Percentiles rank a stretch among this genome's conserved stretches.
Conservation (phyloP, 192 early-diverging fungal species). For the Cetraspora pellucida region DNA sequence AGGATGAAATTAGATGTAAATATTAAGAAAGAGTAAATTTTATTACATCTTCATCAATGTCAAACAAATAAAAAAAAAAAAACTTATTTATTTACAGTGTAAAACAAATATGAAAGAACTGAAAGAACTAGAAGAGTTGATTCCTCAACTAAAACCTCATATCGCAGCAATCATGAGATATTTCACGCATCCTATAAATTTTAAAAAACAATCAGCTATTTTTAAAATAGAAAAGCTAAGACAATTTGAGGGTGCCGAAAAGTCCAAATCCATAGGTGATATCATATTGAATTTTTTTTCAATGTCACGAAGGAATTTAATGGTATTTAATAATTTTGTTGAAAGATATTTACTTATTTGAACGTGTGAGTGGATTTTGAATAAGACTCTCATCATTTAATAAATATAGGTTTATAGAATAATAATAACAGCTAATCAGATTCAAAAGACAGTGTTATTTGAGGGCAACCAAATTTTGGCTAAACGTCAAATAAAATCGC, state of each 20-base stretch:
- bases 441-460: slow-evolving; percentile 35
- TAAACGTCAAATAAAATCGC: slow-evolving; percentile 37
- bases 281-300: slow-evolving; percentile 45
- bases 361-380: background rate
- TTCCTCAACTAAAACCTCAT: background rate
- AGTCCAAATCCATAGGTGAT: slow-evolving; percentile 38
- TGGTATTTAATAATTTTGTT: slow-evolving; percentile 30
- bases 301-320: slow-evolving; percentile 35
- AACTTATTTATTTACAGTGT: slow-evolving; percentile 6
- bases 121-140: background rate
- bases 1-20: slow-evolving; percentile 45
- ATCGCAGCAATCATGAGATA: background rate
- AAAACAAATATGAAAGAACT: slow-evolving; percentile 35
- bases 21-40: background rate
- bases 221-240: slow-evolving; percentile 43
- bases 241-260: slow-evolving; percentile 42
- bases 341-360: background rate
- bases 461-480: slow-evolving; percentile 30
- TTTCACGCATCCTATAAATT: slow-evolving; percentile 31
- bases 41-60: slow-evolving; percentile 8
- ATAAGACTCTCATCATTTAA: background rate
- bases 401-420: background rate
- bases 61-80: background rate
- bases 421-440: slow-evolving; percentile 24
- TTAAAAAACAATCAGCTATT: slow-evolving; percentile 40